A percentile compares a stretch with the other conserved stretches of the same genome.
phyloP scores from a whole-genome alignment of 179 eudicot species.

The Spinacia oleracea region DNA sequence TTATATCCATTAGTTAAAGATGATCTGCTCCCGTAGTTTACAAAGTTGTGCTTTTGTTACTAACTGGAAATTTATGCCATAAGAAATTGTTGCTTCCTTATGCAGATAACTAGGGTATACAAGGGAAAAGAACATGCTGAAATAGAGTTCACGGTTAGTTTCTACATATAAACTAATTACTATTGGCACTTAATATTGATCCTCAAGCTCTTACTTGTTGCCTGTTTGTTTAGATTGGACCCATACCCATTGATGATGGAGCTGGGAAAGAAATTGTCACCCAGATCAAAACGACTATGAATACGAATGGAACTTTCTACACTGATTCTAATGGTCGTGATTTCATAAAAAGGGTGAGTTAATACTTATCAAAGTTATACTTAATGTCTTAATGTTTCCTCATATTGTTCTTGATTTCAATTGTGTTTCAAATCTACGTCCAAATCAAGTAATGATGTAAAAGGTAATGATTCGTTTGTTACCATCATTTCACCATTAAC shows the following conservation, averaged over 20 bases:
- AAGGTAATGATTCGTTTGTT: not conserved
- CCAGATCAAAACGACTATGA: constrained; percentile 58
- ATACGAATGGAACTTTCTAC: constrained; percentile 67
- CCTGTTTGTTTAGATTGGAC: constrained; percentile 68
- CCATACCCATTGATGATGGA: constrained; percentile 87
- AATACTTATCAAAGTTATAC: not conserved
- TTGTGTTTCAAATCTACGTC: not conserved
- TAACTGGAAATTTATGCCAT: not conserved
- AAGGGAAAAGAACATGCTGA: constrained; percentile 87
- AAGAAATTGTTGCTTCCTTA: constrained; percentile 9
- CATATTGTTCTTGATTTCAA: not conserved
- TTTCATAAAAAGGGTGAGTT: constrained; percentile 78
- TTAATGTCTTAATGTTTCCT: too few species aligned
- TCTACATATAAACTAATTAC: not conserved
- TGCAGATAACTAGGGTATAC: constrained; percentile 83
- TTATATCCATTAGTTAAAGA: not conserved
- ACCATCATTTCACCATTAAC: not conserved
- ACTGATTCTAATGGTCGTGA: constrained; percentile 97
- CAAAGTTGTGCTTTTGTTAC: not conserved
- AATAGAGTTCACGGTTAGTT: constrained; percentile 79
- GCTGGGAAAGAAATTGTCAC: constrained; percentile 75
- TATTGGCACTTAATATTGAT: too few species aligned
- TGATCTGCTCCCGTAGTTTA: not conserved
- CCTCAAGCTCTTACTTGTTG: not conserved
- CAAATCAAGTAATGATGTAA: not conserved